Evolutionary conservation across 2,329 filamentous ascomycete species (phyloP).

Genomic region (Ilyonectria sp.): DNA sequence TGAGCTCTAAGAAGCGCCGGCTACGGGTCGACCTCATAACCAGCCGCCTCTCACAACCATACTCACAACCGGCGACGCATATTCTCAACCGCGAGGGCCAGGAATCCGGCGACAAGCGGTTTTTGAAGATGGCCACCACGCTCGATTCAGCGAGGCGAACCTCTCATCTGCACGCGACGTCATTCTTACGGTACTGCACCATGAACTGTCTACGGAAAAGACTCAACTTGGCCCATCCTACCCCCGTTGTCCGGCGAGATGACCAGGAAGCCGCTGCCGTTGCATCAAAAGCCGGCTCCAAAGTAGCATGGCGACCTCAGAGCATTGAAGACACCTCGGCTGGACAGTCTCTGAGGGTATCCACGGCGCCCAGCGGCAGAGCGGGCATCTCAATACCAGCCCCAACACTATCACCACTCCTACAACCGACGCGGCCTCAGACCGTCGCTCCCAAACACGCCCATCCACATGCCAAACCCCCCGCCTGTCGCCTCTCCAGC

Average conservation of each 20-base stretch:
- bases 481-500: slow-evolving; percentile 47
- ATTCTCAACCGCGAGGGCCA: slow-evolving; percentile 74
- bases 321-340: slow-evolving; percentile 41
- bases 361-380: slow-evolving; percentile 25
- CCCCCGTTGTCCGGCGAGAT: slow-evolving; percentile 51
- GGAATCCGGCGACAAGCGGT: slow-evolving; percentile 61
- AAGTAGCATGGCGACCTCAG: slow-evolving; percentile 42
- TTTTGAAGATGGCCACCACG: slow-evolving; percentile 64
- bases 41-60: slow-evolving; percentile 78
- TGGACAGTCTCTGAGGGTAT: slow-evolving; percentile 37
- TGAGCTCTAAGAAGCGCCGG: slow-evolving; percentile 77
- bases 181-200: slow-evolving; percentile 76
- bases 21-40: slow-evolving; percentile 76
- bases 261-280: slow-evolving; percentile 43
- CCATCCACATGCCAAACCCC: slow-evolving; percentile 37
- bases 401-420: slow-evolving; percentile 22
- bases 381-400: slow-evolving; percentile 11
- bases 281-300: slow-evolving; percentile 38
- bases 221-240: slow-evolving; percentile 51
- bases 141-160: slow-evolving; percentile 55
- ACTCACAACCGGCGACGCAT: slow-evolving; percentile 78
- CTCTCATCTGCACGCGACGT: slow-evolving; percentile 62
- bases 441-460: slow-evolving; percentile 21
- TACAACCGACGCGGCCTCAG: slow-evolving; percentile 26
- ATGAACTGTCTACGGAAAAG: slow-evolving; percentile 72